Evolutionary conservation across 176 grass and related monocot species (phyloP).

Genomic region (Oryza nivara): DNA sequence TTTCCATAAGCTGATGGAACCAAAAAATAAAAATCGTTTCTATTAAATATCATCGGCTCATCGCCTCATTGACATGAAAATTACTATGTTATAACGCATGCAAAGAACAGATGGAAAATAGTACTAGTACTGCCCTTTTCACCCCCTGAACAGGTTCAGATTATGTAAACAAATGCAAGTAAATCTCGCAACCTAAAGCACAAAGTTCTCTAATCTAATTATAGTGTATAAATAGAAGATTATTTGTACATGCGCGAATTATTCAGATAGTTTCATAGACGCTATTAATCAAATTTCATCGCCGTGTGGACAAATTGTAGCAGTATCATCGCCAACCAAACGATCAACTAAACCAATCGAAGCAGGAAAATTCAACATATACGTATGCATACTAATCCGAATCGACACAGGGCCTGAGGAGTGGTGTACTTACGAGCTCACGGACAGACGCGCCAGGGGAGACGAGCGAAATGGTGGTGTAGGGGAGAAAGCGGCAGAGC

Average conservation of each 20-base stretch:
- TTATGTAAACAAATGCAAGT: background rate
- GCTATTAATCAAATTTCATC: background rate
- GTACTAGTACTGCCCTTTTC: background rate
- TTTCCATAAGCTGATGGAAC: constrained; percentile 77
- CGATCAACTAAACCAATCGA: background rate
- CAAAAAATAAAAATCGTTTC: background rate
- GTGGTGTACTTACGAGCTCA: constrained; percentile 52
- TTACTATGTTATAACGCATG: background rate
- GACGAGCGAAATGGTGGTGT: constrained; percentile 78
- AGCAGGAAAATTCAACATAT: background rate
- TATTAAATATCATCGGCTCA: background rate
- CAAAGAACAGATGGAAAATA: background rate
- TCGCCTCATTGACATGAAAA: background rate
- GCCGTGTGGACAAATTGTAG: background rate
- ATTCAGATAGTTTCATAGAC: background rate
- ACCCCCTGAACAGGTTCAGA: background rate
- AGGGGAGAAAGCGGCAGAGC: constrained; percentile 75
- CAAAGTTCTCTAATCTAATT: background rate
- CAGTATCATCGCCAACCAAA: background rate
- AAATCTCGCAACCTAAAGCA: background rate
- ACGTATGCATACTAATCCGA: background rate
- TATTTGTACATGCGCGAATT: background rate
- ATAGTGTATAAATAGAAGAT: background rate
- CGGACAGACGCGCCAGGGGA: constrained; percentile 70
- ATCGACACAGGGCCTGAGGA: background rate